A percentile compares a stretch with the other conserved stretches of the same genome.
phyloP scores from a whole-genome alignment of 2,329 filamentous ascomycete genomes.

The Magnaporthiopsis rhizophila region DNA sequence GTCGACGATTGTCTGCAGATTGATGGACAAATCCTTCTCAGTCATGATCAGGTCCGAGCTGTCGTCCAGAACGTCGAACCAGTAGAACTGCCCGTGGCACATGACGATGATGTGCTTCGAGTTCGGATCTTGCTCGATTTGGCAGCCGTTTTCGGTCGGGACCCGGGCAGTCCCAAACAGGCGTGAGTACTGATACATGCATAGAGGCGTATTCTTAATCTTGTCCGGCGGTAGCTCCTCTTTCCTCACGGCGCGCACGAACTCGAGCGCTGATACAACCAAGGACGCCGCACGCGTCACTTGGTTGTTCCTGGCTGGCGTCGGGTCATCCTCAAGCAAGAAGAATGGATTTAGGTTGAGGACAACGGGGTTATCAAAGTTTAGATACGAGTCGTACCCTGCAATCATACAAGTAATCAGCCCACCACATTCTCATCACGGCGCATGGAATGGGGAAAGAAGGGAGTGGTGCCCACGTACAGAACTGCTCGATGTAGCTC shows the following conservation, averaged over 20 bases:
- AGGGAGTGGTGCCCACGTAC: constrained; percentile 46
- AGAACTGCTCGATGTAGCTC: constrained; percentile 98
- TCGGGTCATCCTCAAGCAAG: constrained; percentile 92
- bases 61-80: constrained; percentile 95
- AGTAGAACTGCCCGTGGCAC: constrained; percentile 94
- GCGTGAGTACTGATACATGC: constrained; percentile 97
- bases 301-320: constrained; percentile 91
- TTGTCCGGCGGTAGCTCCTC: constrained; percentile 90
- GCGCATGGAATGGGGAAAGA: not conserved
- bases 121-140: constrained; percentile 90
- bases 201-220: constrained; percentile 73
- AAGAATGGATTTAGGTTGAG: constrained; percentile 98
- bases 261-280: constrained; percentile 81
- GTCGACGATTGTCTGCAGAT: constrained; percentile 84
- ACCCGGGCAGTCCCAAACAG: constrained; percentile 92
- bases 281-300: constrained; percentile 90
- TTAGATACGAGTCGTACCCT: constrained; percentile 99
- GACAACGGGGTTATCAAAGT: constrained; percentile 95
- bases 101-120: constrained; percentile 90
- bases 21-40: constrained; percentile 85
- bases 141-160: constrained; percentile 87
- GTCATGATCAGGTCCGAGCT: constrained; percentile 96
- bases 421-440: not conserved
- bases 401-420: not conserved
- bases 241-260: constrained; percentile 84